Evolutionary conservation across 1,284 basidiomycete genomes (phyloP), one percentile per base, ranked within the genome.

Genomic region (Apiotrichum gracile): DNA sequence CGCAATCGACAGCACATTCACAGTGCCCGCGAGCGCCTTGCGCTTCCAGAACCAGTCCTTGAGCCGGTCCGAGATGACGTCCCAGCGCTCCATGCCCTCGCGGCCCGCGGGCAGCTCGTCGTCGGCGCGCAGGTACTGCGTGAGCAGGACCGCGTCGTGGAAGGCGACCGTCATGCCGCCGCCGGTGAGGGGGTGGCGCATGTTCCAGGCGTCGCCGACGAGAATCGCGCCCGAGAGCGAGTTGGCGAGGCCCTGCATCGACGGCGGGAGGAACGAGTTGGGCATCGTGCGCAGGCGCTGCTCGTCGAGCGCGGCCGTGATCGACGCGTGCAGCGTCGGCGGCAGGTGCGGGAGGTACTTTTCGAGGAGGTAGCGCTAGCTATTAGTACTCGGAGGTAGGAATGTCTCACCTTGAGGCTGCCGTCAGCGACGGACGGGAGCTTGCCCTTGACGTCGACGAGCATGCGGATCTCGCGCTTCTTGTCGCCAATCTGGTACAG

Each of bases 111-210:
- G 56, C 22, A 74, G 49, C 17, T 57, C 57, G 7, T 58, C 64
- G 22, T 45, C 55, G 14, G 73, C 72, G 1, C 76, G 72, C 0
- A 94, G 76, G 55, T 88, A 76, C 26, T 83, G 76, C 0, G 83
- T 80, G 10, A 96, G 78, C 21, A 88, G 67, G 17, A 91, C 84
- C 16, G 87, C 86, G 63, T 96, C 92, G 68, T 85, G 81, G 52
- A 96, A 79, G 2, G 90, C 91, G 40, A 94, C 91, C 1, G 90
- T 92, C 92, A 97, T 97, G 7, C 92, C 92, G 19, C 91, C 94
- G 12, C 96, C 96, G 0, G 94, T 98, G 13, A 99, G 80, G 0
- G 96, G 94, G 75, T 99, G 96, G 1, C 96, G 87, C 93, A 98
- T 98, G 73, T 98, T 99, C 87, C 92, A 94, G 1, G 94, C 86